These are phyloP conservation scores for Rugonectria rugulosa DNA, from an alignment of 2,329 filamentous ascomycete genomes.

Conservation along the genomic window DNA sequence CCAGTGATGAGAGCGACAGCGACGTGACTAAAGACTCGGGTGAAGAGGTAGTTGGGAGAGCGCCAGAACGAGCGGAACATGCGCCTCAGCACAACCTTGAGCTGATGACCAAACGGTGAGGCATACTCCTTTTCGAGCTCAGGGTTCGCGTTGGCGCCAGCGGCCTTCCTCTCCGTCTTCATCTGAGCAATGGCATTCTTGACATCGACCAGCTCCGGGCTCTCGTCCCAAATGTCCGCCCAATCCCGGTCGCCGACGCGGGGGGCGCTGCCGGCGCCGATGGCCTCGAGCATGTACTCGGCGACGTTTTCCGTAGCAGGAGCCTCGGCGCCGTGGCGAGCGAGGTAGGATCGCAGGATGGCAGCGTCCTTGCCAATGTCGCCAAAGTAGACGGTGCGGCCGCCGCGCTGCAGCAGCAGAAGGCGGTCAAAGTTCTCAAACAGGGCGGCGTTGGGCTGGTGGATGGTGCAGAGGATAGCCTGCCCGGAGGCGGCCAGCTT, in stretches of 20 bases:
- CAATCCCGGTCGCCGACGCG: conserved; percentile 79
- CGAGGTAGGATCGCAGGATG: conserved; percentile 71
- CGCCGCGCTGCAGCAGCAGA: conserved; percentile 78
- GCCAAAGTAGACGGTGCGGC: conserved; percentile 85
- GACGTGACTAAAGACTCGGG: conserved; percentile 84
- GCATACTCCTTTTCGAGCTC: conserved; percentile 79
- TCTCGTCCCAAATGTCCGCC: conserved; percentile 80
- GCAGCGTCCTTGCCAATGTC: conserved; percentile 80
- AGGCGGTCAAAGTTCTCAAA: conserved; percentile 91
- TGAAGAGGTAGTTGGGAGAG: conserved; percentile 88
- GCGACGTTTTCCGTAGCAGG: conserved; percentile 64
- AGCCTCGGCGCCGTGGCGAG: conserved; percentile 66
- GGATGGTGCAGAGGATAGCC: conserved; percentile 89
- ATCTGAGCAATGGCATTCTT: conserved; percentile 73
- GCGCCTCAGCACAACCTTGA: conserved; percentile 75
- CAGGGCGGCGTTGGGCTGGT: conserved; percentile 85
- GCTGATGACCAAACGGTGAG: conserved; percentile 79
- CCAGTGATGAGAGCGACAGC: conserved; percentile 81
- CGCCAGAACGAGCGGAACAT: conserved; percentile 85
- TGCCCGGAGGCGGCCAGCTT: conserved; percentile 83
- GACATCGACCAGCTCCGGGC: conserved; percentile 70
- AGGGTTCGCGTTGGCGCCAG: conserved; percentile 52
- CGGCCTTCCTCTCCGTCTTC: conserved; percentile 64
- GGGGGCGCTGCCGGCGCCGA: conserved; percentile 76
- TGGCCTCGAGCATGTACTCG: conserved; percentile 87